Evolutionary conservation across 768 basidiomycete species (phyloP).

Genomic region (Hygrophorus russula): DNA sequence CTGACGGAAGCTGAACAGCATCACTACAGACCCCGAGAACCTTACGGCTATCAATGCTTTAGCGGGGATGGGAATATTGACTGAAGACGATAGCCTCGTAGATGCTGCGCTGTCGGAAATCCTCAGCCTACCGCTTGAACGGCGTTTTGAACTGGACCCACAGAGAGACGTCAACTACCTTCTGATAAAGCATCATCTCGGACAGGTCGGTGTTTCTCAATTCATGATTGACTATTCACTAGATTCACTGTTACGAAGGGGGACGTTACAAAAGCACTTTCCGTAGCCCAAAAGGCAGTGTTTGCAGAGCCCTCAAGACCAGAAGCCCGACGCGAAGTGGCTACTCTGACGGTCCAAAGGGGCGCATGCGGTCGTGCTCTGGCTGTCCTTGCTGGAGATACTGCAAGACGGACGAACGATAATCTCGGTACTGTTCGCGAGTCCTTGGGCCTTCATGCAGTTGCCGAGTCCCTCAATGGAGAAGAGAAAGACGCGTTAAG

Average conservation of each 20-base stretch:
- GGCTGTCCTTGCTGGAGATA: constrained; percentile 30
- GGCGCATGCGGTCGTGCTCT: constrained; percentile 29
- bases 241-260: constrained; percentile 24
- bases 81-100: constrained; percentile 64
- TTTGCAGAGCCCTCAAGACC: constrained; percentile 41
- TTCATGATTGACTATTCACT: neutral
- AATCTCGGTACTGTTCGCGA: constrained; percentile 25
- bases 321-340: constrained; percentile 42
- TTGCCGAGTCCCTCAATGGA: constrained; percentile 24
- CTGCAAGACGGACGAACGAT: constrained; percentile 14
- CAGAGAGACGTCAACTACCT: constrained; percentile 60
- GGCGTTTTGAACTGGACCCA: constrained; percentile 57
- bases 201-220: constrained; percentile 39
- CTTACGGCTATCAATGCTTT: constrained; percentile 72
- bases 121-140: constrained; percentile 53
- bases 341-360: constrained; percentile 40
- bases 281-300: constrained; percentile 46
- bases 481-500: constrained; percentile 21
- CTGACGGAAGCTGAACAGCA: constrained; percentile 32
- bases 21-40: constrained; percentile 69
- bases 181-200: constrained; percentile 58
- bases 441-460: constrained; percentile 39
- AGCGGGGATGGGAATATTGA: constrained; percentile 83
- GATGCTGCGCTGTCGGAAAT: constrained; percentile 85
- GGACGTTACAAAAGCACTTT: constrained; percentile 35